Conservation (phyloP, 2,329 filamentous ascomycete genomes). For the Phialophora verrucosa region DNA sequence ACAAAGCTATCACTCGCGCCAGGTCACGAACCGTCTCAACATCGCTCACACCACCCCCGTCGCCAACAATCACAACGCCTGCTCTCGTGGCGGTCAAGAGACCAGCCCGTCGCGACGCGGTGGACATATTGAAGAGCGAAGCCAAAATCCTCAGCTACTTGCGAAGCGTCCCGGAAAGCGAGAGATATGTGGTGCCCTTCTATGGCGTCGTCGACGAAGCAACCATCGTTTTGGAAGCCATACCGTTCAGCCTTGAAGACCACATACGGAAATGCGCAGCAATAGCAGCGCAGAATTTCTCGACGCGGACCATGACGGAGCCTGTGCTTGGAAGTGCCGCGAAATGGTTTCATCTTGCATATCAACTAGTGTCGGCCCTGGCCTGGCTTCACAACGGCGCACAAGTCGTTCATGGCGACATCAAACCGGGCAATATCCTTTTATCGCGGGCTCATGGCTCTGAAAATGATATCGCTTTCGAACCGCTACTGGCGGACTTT, state of each 20-base stretch:
- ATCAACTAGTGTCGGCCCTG: conserved; percentile 49
- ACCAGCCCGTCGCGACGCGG: conserved; percentile 49
- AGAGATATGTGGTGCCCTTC: conserved; percentile 52
- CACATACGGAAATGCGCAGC: conserved; percentile 48
- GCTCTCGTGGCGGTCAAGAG: conserved; percentile 53
- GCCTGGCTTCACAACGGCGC: conserved; percentile 51
- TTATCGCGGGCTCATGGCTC: conserved; percentile 40
- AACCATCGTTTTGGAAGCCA: conserved; percentile 53
- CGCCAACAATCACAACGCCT: conserved; percentile 30
- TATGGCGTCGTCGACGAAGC: conserved; percentile 50
- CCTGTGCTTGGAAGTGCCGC: conserved; percentile 49
- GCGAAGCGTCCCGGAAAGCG: conserved; percentile 42
- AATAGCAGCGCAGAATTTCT: conserved; percentile 41
- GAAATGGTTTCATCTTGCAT: conserved; percentile 50
- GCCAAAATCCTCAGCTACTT: conserved; percentile 51
- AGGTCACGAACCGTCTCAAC: conserved; percentile 7
- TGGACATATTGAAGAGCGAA: conserved; percentile 50
- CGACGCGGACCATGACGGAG: conserved; percentile 53
- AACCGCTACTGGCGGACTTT: conserved; percentile 53
- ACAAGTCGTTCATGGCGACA: conserved; percentile 54
- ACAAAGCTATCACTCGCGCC: conserved; percentile 44
- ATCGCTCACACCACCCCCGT: conserved; percentile 46
- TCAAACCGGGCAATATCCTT: conserved; percentile 56
- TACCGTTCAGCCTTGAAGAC: conserved; percentile 50
- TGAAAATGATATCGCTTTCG: conserved; percentile 16